These are phyloP conservation scores for Calvatia gigantea DNA, from an alignment of 768 basidiomycete genomes.

Conservation along the genomic window DNA sequence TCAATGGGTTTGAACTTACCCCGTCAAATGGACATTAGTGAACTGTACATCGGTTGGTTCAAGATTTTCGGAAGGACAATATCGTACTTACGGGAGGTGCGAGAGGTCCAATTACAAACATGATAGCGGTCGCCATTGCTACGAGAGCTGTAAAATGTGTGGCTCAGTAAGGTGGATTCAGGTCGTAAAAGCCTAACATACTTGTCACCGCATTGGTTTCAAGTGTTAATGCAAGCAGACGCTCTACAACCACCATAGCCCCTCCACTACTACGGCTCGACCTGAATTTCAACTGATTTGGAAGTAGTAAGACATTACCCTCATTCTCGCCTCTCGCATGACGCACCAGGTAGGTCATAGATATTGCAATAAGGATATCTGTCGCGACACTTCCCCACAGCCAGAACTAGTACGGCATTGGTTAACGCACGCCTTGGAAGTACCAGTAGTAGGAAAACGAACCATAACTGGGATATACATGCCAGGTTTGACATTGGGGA, in stretches of 20 bases:
- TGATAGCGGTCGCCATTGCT: not conserved
- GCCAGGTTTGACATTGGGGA: not conserved
- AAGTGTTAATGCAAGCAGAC: not conserved
- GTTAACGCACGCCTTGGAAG: not conserved
- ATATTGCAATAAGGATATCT: not conserved
- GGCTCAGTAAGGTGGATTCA: not conserved
- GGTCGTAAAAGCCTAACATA: not conserved
- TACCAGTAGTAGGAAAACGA: not conserved
- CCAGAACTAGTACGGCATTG: not conserved
- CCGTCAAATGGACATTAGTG: not conserved
- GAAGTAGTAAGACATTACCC: not conserved
- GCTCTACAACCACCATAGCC: not conserved
- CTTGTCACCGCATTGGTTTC: slow-evolving; percentile 5
- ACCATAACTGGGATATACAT: not conserved
- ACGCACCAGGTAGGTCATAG: slow-evolving; percentile 5
- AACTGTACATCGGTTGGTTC: not conserved
- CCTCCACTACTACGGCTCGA: not conserved
- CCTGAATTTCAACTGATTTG: not conserved
- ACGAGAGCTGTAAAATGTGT: not conserved
- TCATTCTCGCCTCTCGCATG: not conserved
- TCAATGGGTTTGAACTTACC: not conserved
- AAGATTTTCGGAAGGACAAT: not conserved
- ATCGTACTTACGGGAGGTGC: slow-evolving; percentile 6
- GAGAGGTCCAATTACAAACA: not conserved
- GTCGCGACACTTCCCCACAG: not conserved